Evolutionary conservation across 1,139 yeast species (phyloP), one percentile per base, ranked within the genome.

Genomic region (Saccharomyces hybrid): DNA sequence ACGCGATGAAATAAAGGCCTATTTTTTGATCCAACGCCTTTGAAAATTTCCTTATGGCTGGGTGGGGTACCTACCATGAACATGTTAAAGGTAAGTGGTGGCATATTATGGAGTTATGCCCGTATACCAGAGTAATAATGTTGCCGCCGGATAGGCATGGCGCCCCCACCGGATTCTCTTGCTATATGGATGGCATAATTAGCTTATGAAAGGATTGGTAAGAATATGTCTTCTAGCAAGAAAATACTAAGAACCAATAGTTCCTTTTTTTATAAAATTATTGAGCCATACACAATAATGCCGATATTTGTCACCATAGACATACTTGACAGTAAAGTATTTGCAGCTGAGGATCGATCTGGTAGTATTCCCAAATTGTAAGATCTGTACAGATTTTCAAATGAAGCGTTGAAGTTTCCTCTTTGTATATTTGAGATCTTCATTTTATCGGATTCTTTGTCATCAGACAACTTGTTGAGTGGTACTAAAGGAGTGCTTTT

Each of bases 231-330:
- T 49, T 65, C 57, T 1, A 75, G 26, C 48, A 85, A 80, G 5
- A 29, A 29, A 5, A 84, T 3, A 64, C 60, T 55, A 83, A 55
- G 73, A 78, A 81, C 54, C 78, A 65, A 68, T 86, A 87, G 64
- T 87, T 88, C 54, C 87, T 72, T 58, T 81, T 78, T 95, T 96
- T 47, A 88, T 77, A 67, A 96, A 88, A 62, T 84, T 86, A 65
- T 86, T 85, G 57, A 88, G 69, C 91, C 93, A 88, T 7, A 80
- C 69, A 66, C 96, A 88, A 70, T 88, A 96, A 90, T 59, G 90
- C 76, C 78, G 84, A 77, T 25, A 80, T 72, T 11, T 78, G 70
- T 68, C 96, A 88, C 0, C 93, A 82, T 2, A 73, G 54, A 59
- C 86, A 59, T 80, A 80, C 57, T 78, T 77, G 47, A 84, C 75